Base-by-base conservation (phyloP, 1,139 yeast genomes). In the Candida tunisiensis region DNA sequence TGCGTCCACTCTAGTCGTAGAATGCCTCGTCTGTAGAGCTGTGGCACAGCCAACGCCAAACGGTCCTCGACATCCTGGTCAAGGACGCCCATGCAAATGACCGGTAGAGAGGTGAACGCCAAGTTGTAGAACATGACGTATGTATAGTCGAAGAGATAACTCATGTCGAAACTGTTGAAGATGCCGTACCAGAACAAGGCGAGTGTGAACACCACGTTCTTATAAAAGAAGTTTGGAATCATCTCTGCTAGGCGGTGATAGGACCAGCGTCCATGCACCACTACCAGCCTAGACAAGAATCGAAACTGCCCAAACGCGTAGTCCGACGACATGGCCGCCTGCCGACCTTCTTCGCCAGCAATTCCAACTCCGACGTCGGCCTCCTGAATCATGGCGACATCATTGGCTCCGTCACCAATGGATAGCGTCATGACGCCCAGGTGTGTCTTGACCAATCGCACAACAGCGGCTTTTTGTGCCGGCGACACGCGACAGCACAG, bases 331-430 rank as follows among this genome's bases (percentile, higher is more conserved):
- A 88, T 88, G 8, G 74, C 96, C 9, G 98, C 98, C 51, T 85
- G 96, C 27, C 96, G 64, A 39, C 98, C 98, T 60, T 88, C 98
- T 55, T 82, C 93, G 50, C 98, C 98, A 25, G 94, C 93, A 42
- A 88, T 88, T 53, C 98, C 98, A 26, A 88, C 91, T 41, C 98
- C 98, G 19, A 88, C 91, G 54, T 88, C 91, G 2, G 98, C 98
- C 21, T 93, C 83, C 50, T 88, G 96, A 40, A 88, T 88, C 98
- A 88, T 88, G 5, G 96, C 93, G 35, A 88, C 98, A 55, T 88
- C 98, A 48, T 88, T 88, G 22, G 96, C 92, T 33, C 98, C 98
- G 51, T 88, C 98, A 37, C 98, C 98, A 49, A 88, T 79, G 2
- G 96, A 92, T 37, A 88, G 60, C 2, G 95, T 78, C 78, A 78